phyloP scores from a whole-genome alignment of 2,329 filamentous ascomycete species.

The Apiospora marii region DNA sequence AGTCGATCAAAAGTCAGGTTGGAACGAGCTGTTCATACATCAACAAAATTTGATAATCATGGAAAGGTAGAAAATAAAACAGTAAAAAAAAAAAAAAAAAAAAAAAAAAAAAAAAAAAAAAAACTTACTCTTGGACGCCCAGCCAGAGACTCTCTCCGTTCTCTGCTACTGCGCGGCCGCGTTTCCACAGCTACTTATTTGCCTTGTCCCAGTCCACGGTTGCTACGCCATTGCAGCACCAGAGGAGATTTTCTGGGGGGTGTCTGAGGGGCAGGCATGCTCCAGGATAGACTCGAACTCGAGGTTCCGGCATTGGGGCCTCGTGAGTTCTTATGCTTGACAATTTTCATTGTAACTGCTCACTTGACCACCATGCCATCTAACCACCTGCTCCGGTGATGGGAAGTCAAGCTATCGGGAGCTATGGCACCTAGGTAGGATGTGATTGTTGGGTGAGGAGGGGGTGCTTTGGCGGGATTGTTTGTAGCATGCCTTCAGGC shows the following conservation, averaged over 20 bases:
- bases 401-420: neutral
- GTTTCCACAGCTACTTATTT: slow-evolving; percentile 10
- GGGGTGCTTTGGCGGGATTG: neutral
- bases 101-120: neutral
- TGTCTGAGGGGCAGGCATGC: slow-evolving; percentile 1
- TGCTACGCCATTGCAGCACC: neutral
- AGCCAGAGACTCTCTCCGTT: slow-evolving; percentile 7
- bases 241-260: slow-evolving; percentile 7
- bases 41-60: too few species aligned
- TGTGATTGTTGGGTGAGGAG: neutral
- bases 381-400: neutral
- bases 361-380: slow-evolving; percentile 1
- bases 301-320: neutral
- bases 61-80: neutral
- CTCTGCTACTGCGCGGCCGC: slow-evolving; percentile 16
- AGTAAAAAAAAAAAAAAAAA: neutral
- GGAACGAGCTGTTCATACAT: neutral
- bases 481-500: neutral
- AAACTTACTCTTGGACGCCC: neutral
- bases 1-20: neutral
- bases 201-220: slow-evolving; percentile 9
- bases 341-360: neutral
- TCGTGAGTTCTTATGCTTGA: neutral
- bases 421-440: neutral
- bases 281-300: slow-evolving; percentile 1